Conservation (phyloP, 2,329 filamentous ascomycete species). For the Cladosporium sp. region DNA sequence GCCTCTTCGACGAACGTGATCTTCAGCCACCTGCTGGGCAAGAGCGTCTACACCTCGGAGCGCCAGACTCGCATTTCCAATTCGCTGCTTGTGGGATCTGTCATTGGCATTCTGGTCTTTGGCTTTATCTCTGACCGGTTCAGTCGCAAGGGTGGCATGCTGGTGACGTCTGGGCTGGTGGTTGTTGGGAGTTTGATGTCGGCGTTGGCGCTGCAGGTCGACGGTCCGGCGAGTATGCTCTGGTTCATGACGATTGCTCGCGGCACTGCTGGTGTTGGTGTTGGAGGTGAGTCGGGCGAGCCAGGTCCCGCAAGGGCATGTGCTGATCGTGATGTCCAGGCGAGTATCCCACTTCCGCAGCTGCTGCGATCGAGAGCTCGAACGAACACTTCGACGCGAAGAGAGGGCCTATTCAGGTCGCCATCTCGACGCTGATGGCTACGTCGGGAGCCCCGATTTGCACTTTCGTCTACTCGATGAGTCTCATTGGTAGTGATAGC, state of each 20-base stretch:
- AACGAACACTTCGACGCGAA: conserved; percentile 38
- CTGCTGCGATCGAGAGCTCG: conserved; percentile 43
- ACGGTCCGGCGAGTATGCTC: conserved; percentile 39
- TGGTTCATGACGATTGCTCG: conserved; percentile 49
- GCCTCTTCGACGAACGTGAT: conserved; percentile 31
- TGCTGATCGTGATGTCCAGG: conserved; percentile 43
- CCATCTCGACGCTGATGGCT: conserved; percentile 21
- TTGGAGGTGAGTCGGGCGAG: not conserved
- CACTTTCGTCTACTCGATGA: conserved; percentile 34
- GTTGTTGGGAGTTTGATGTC: conserved; percentile 32
- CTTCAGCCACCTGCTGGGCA: conserved; percentile 27
- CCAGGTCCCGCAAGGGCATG: too few species aligned
- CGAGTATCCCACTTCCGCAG: conserved; percentile 45
- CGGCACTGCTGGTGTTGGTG: conserved; percentile 33
- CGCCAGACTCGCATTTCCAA: conserved; percentile 31
- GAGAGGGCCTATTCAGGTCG: conserved; percentile 23
- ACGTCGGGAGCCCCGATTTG: conserved; percentile 21
- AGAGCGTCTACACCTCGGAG: conserved; percentile 24
- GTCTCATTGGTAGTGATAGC: conserved; percentile 22
- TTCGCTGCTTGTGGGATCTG: conserved; percentile 28
- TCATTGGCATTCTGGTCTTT: conserved; percentile 30
- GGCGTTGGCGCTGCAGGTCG: conserved; percentile 33
- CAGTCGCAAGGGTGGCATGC: conserved; percentile 30
- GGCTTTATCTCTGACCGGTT: conserved; percentile 29
- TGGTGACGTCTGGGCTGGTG: conserved; percentile 28